Evolutionary conservation across 2,329 filamentous ascomycete species (phyloP), one percentile per base, ranked within the genome.

Genomic region (Gyromitra esculenta): DNA sequence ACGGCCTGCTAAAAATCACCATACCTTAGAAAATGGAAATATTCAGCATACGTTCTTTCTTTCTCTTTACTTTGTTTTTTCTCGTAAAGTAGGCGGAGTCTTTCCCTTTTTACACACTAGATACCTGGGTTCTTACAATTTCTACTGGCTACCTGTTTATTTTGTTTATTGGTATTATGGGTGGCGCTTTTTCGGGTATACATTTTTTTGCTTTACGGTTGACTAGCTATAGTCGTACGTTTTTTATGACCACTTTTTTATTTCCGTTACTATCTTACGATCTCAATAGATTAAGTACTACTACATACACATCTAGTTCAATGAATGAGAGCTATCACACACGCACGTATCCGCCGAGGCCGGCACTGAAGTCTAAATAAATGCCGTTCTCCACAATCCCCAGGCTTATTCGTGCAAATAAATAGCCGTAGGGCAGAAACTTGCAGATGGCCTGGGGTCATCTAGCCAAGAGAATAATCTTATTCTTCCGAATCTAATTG

Each of bases 131-230:
- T 56, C 31, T 18, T 18, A 5, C 13, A 35, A 15, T 69, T 60
- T 13, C 13, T 50, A 18, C n/a, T 18, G 41, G 41, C 2, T 31
- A 4, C 9, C 35, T 62, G 39, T 48, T 63, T 63, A 50, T 60
- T 48, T 31, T 4, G 25, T 31, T 39, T 18, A 48, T 37, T 59
- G 50, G n/a, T 31, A 69, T n/a, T 69, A 39, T 60, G 43, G 54
- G 66, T 13, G 54, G 66, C 66, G 66, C 54, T 69, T 69, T 3
- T 69, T 41, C 0, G 62, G 54, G 43, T 39, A 57, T 57, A 54
- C 37, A 37, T 57, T 60, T 69, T 60, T 69, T 35, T 25, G 18
- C 39, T 45, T 67, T n/a, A 67, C 41, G 8, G n/a, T 39, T 35
- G n/a, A 39, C 9, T 57, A 21, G 25, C 25, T 31, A 31, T 4